These are phyloP conservation scores for Entomortierella lignicola DNA, from an alignment of 192 early-diverging fungal genomes.

Conservation along the genomic window DNA sequence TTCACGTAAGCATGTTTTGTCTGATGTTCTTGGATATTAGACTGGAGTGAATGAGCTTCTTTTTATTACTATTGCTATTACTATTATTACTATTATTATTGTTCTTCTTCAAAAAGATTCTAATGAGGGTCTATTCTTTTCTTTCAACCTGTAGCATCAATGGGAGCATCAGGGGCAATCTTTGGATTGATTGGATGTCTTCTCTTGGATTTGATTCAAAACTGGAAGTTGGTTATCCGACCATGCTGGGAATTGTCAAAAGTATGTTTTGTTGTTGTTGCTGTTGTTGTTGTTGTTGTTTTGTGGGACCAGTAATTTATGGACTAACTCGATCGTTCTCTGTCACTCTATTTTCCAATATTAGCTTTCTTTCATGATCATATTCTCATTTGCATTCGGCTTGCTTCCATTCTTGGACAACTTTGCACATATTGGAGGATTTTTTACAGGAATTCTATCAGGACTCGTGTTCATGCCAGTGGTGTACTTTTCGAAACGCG, in stretches of 20 bases:
- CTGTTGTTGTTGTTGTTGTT: too few species aligned
- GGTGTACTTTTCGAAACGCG: slow-evolving; percentile 64
- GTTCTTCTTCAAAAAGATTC: too few species aligned
- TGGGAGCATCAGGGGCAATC: slow-evolving; percentile 68
- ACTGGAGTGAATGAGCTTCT: too few species aligned
- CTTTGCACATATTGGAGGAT: slow-evolving; percentile 89
- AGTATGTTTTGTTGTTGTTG: background rate
- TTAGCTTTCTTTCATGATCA: slow-evolving; percentile 65
- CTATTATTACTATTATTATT: too few species aligned
- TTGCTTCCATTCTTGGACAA: slow-evolving; percentile 85
- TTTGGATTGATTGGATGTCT: slow-evolving; percentile 83
- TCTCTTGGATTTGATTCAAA: slow-evolving; percentile 80
- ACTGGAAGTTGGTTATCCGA: slow-evolving; percentile 75
- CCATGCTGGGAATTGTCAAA: slow-evolving; percentile 78
- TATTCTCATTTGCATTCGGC: slow-evolving; percentile 77
- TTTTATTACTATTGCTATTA: background rate
- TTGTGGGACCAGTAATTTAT: too few species aligned
- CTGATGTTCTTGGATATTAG: too few species aligned
- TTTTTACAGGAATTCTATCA: slow-evolving; percentile 71
- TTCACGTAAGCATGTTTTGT: slow-evolving; percentile 65
- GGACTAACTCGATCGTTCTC: too few species aligned
- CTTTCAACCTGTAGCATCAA: slow-evolving; percentile 58
- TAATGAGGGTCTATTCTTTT: background rate
- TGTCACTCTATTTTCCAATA: too few species aligned
- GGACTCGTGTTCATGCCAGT: slow-evolving; percentile 80